Conservation (phyloP, 306 rosid genomes). For the Glycine soja region DNA sequence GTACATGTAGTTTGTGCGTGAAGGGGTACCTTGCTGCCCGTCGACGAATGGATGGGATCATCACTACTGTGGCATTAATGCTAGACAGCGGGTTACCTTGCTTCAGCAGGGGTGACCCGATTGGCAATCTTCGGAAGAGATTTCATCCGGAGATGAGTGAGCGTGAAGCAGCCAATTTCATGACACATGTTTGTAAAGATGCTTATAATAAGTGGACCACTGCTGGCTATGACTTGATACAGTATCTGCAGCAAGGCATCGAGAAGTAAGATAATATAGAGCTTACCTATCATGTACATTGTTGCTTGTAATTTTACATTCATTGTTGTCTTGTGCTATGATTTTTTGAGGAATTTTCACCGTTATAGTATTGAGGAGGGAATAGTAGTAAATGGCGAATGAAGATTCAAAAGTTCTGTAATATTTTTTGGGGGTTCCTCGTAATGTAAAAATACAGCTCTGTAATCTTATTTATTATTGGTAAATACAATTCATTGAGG, state of each 20-base stretch:
- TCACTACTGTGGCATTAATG: constrained; percentile 83
- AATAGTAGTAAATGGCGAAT: constrained; percentile 46
- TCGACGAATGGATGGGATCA: constrained; percentile 83
- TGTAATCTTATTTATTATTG: constrained; percentile 47
- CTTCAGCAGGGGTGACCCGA: constrained; percentile 97
- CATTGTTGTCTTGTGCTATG: constrained; percentile 42
- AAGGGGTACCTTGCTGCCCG: constrained; percentile 98
- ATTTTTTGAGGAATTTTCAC: constrained; percentile 51
- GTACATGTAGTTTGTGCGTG: constrained; percentile 73
- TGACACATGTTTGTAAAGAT: constrained; percentile 95
- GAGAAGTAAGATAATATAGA: constrained; percentile 65
- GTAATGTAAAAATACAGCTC: constrained; percentile 50
- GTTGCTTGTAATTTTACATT: constrained; percentile 53
- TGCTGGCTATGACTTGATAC: constrained; percentile 98
- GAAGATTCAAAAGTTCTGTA: constrained; percentile 36
- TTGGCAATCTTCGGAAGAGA: constrained; percentile 95
- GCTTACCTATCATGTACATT: constrained; percentile 64
- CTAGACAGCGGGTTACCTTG: constrained; percentile 96
- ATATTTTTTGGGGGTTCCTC: constrained; percentile 46
- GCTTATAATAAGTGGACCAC: constrained; percentile 99
- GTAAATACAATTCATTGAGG: constrained; percentile 47
- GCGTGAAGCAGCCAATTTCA: constrained; percentile 96
- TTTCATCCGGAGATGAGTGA: constrained; percentile 97
- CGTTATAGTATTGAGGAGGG: constrained; percentile 46
- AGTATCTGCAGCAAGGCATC: constrained; percentile 96